Conservation (phyloP, 2,329 filamentous ascomycete species). For the Coniochaeta sp. region DNA sequence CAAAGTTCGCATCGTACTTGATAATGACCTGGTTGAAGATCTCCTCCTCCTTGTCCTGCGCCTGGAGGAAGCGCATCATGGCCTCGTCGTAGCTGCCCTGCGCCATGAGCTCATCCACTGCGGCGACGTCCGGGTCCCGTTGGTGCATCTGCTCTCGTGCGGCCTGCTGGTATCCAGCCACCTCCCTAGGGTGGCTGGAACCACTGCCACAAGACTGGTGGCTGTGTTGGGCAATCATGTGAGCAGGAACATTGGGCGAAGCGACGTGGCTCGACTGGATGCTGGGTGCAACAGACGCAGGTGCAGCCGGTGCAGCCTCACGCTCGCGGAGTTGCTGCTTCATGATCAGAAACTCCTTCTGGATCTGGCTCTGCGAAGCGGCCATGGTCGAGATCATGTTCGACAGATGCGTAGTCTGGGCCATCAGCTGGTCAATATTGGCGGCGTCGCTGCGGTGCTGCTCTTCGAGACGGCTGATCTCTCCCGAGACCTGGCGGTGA, state of each 20-base stretch:
- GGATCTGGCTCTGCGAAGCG: constrained; percentile 59
- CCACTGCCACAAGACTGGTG: constrained; percentile 12
- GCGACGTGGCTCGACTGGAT: neutral
- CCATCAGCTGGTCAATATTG: constrained; percentile 69
- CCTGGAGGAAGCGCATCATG: constrained; percentile 61
- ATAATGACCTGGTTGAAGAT: constrained; percentile 52
- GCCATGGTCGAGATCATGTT: constrained; percentile 67
- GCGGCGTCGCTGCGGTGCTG: constrained; percentile 44
- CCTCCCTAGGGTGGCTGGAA: constrained; percentile 14
- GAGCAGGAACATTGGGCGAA: neutral
- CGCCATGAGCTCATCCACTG: constrained; percentile 56
- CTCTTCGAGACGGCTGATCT: constrained; percentile 42
- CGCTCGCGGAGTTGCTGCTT: constrained; percentile 28
- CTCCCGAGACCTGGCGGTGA: constrained; percentile 51
- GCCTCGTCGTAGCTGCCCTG: constrained; percentile 55
- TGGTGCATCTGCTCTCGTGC: constrained; percentile 43
- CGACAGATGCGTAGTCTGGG: constrained; percentile 58
- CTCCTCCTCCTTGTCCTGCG: constrained; percentile 49
- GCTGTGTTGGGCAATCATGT: neutral
- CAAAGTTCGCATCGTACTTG: constrained; percentile 42
- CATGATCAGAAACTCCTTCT: constrained; percentile 46
- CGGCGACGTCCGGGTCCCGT: constrained; percentile 45
- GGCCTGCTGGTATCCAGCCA: constrained; percentile 14
- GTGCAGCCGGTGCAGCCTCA: constrained; percentile 8
- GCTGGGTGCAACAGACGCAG: constrained; percentile 5